A percentile compares a stretch with the other conserved stretches of the same genome.
These are phyloP conservation scores for Calonectria pseudoturangicola DNA, from an alignment of 2,329 filamentous ascomycete species.

Conservation along the genomic window DNA sequence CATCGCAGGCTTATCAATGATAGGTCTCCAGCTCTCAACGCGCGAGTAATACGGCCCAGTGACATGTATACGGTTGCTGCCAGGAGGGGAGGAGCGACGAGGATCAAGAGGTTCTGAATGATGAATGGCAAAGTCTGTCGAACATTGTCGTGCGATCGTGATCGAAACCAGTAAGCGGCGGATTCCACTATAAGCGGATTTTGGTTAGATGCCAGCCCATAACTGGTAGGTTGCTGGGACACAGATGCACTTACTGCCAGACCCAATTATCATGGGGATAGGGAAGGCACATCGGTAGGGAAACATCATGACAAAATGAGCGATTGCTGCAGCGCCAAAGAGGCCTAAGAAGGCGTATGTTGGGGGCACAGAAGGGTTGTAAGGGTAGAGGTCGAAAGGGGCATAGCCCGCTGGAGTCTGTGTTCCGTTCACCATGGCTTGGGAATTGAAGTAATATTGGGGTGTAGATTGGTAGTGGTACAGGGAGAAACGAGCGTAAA, in stretches of 20 bases:
- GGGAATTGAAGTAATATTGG: background rate
- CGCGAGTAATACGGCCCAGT: conserved; percentile 59
- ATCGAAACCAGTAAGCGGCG: conserved; percentile 68
- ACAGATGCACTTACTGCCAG: conserved; percentile 62
- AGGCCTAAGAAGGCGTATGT: conserved; percentile 47
- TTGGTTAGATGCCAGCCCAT: background rate
- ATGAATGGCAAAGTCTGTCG: conserved; percentile 58
- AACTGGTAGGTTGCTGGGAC: rapidly evolving
- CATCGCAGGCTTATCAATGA: conserved; percentile 59
- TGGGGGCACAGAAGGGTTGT: conserved; percentile 62
- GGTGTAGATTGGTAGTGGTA: background rate
- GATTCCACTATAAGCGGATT: conserved; percentile 57
- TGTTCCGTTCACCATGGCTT: conserved; percentile 32
- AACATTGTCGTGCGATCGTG: conserved; percentile 63
- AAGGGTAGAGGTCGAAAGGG: conserved; percentile 63
- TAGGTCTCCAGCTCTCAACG: conserved; percentile 59
- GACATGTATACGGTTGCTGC: conserved; percentile 66
- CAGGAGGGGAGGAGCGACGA: conserved; percentile 63
- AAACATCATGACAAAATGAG: conserved; percentile 62
- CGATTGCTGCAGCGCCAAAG: conserved; percentile 62
- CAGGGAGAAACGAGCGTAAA: background rate
- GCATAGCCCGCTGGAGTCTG: conserved; percentile 44
- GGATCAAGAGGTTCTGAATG: conserved; percentile 61
- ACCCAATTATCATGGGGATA: conserved; percentile 69
- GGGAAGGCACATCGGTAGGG: conserved; percentile 69